phyloP scores from a whole-genome alignment of 2,329 filamentous ascomycete genomes.

The Raffaelea arxii region DNA sequence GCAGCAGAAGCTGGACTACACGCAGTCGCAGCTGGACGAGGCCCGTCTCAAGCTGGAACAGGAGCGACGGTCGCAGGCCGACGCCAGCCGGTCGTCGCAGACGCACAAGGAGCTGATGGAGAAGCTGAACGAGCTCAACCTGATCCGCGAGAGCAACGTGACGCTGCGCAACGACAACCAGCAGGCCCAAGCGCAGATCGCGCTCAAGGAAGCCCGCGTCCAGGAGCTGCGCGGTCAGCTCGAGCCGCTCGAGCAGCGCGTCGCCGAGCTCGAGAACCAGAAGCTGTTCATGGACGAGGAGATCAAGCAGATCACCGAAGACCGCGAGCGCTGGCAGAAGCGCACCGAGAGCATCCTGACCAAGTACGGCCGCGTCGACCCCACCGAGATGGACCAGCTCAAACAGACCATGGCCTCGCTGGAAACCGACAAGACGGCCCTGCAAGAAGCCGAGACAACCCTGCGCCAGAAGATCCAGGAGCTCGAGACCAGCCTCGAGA shows the following conservation, averaged over 20 bases:
- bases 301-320: slow-evolving; percentile 78
- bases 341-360: slow-evolving; percentile 90
- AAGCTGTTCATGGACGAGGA: slow-evolving; percentile 77
- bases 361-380: slow-evolving; percentile 92
- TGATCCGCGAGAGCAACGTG: slow-evolving; percentile 90
- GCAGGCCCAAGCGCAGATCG: slow-evolving; percentile 65
- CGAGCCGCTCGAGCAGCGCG: slow-evolving; percentile 70
- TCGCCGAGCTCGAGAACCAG: slow-evolving; percentile 74
- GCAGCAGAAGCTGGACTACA: slow-evolving; percentile 82
- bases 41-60: slow-evolving; percentile 81
- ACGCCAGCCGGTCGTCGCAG: slow-evolving; percentile 62
- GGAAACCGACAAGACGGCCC: slow-evolving; percentile 52
- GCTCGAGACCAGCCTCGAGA: slow-evolving; percentile 40
- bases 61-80: slow-evolving; percentile 67
- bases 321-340: slow-evolving; percentile 92
- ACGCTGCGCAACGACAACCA: slow-evolving; percentile 81
- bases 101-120: slow-evolving; percentile 87
- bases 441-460: slow-evolving; percentile 39
- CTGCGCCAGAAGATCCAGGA: slow-evolving; percentile 45
- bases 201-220: slow-evolving; percentile 64
- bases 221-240: slow-evolving; percentile 66
- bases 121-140: slow-evolving; percentile 88
- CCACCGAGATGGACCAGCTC: slow-evolving; percentile 81
- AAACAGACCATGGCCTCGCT: slow-evolving; percentile 65
- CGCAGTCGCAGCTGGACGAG: slow-evolving; percentile 81